A percentile compares a stretch with the other conserved stretches of the same genome.
phyloP scores from a whole-genome alignment of 2,329 filamentous ascomycete genomes.

The Trichophyton simii region DNA sequence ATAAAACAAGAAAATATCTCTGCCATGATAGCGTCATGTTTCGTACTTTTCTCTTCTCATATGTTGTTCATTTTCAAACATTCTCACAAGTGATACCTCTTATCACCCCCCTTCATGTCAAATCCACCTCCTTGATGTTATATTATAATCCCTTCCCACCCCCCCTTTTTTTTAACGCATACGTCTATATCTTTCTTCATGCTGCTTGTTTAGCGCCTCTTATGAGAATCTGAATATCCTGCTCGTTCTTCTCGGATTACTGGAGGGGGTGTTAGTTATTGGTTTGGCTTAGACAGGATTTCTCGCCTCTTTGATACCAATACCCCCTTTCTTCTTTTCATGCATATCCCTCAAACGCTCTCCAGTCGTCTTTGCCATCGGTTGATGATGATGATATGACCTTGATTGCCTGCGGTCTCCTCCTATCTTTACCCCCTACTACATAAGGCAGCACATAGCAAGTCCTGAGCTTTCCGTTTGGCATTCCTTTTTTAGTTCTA shows the following conservation, averaged over 20 bases:
- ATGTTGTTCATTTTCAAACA: not conserved
- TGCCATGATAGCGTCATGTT: not conserved
- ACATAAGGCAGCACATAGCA: not conserved
- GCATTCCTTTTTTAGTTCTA: not conserved
- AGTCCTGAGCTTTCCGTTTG: not conserved
- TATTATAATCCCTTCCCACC: not conserved
- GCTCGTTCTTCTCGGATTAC: not conserved
- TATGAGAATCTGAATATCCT: not conserved
- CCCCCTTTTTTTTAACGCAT: not conserved
- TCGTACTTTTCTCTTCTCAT: too few relatives aligned
- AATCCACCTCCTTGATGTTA: not conserved
- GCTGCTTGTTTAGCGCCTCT: not conserved
- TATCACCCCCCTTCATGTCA: not conserved
- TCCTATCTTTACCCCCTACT: not conserved
- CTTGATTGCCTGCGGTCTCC: not conserved
- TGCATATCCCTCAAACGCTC: too few relatives aligned
- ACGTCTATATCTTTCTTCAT: not conserved
- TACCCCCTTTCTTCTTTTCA: not conserved
- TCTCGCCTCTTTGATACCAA: not conserved
- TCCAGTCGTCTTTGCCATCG: not conserved
- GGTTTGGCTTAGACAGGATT: not conserved
- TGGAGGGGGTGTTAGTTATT: too few relatives aligned
- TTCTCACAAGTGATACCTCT: not conserved
- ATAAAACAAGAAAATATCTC: not conserved
- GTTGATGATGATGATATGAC: not conserved